A percentile compares a stretch with the other conserved stretches of the same genome.
Evolutionary conservation across 345 rosid genomes (phyloP).

Genomic region (Bretschneidera sinensis): DNA sequence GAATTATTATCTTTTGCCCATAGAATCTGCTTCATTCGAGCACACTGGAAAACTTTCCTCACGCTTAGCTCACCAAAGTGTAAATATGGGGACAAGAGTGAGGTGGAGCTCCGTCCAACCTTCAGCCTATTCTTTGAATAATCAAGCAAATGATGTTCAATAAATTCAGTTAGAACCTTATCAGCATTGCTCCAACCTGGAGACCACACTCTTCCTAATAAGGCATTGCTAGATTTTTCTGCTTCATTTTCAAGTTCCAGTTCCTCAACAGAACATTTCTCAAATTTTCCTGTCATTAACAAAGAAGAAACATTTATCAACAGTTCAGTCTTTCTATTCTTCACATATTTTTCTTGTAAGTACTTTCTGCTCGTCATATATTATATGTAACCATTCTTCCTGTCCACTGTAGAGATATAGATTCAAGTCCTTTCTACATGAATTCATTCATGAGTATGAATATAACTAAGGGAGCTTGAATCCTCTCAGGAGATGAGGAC

Average conservation of each 20-base stretch:
- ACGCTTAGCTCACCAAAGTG: constrained; percentile 95
- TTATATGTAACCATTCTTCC: too few relatives aligned
- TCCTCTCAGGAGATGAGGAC: too few relatives aligned
- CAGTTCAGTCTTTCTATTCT: background rate
- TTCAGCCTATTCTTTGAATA: constrained; percentile 56
- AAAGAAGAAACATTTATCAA: constrained; percentile 1
- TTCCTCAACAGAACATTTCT: constrained; percentile 59
- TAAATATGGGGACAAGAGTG: constrained; percentile 84
- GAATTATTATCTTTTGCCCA: constrained; percentile 68
- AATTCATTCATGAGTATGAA: too few relatives aligned
- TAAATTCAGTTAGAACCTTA: constrained; percentile 56
- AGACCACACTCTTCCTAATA: constrained; percentile 86
- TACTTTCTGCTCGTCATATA: too few relatives aligned
- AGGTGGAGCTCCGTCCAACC: constrained; percentile 59
- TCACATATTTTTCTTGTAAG: too few relatives aligned
- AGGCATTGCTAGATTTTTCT: constrained; percentile 78
- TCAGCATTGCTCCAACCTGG: constrained; percentile 95
- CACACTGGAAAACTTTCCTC: constrained; percentile 68
- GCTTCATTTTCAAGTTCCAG: constrained; percentile 77
- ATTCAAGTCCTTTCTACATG: too few relatives aligned
- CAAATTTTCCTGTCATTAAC: constrained; percentile 39
- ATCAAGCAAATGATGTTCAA: constrained; percentile 51
- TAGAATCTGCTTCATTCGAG: constrained; percentile 61
- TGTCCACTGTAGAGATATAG: too few relatives aligned
- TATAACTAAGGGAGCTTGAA: too few relatives aligned